These are phyloP conservation scores for Teratosphaeria epicoccoides DNA, from an alignment of 2,329 filamentous ascomycete genomes.

Conservation along the genomic window DNA sequence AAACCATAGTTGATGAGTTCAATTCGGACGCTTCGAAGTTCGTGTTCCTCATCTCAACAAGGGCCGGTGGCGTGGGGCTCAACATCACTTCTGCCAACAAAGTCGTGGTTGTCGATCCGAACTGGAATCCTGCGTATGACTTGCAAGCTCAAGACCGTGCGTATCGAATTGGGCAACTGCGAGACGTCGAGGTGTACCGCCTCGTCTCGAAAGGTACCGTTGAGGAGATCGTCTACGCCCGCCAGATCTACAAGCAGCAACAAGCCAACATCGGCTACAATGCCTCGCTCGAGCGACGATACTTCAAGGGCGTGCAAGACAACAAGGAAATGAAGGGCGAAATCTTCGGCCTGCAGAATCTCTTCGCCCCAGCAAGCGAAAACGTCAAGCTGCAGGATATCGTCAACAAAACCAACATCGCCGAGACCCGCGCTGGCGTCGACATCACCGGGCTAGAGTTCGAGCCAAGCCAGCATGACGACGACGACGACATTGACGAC, in stretches of 20 bases:
- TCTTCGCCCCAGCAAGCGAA: constrained; percentile 72
- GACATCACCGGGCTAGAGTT: constrained; percentile 69
- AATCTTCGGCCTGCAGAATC: constrained; percentile 80
- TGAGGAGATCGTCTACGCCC: constrained; percentile 92
- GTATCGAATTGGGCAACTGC: constrained; percentile 84
- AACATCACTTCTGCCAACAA: constrained; percentile 98
- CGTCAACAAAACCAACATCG: constrained; percentile 95
- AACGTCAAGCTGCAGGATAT: constrained; percentile 83
- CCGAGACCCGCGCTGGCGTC: constrained; percentile 80
- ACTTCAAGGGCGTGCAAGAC: constrained; percentile 91
- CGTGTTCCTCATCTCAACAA: constrained; percentile 90
- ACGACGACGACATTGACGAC: no score
- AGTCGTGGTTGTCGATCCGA: constrained; percentile 91
- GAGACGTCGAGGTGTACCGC: constrained; percentile 91
- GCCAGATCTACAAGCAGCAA: constrained; percentile 98
- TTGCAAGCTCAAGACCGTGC: constrained; percentile 93
- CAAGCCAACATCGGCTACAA: constrained; percentile 97
- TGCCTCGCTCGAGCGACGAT: constrained; percentile 80
- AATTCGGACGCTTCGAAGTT: constrained; percentile 81
- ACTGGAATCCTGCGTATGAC: constrained; percentile 95
- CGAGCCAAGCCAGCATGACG: constrained; percentile 50
- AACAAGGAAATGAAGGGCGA: constrained; percentile 75
- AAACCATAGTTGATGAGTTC: constrained; percentile 74
- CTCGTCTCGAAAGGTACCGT: constrained; percentile 85
- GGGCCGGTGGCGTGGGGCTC: constrained; percentile 81